Base-by-base conservation (phyloP, 2,329 filamentous ascomycete species). In the Fusarium humuli region DNA sequence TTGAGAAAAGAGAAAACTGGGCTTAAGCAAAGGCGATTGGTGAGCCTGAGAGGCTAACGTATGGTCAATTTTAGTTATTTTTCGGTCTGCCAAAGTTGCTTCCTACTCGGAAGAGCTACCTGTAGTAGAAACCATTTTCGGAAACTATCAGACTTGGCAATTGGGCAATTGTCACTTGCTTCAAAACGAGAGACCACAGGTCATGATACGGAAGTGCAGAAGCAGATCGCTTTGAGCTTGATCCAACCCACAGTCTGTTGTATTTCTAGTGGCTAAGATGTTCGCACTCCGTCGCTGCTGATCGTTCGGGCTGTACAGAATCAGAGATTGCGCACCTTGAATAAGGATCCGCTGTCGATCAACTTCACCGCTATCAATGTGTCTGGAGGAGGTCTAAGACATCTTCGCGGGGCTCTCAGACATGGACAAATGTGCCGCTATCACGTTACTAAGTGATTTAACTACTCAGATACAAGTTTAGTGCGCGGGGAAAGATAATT, bases 341-440 rank as follows among this genome's bases (percentile, higher is more conserved):
- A 22, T 8, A 18, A n/a, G 7, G 20, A 13, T 2, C 16, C 6
- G 11, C 18, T 23, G 3, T 25, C 23, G 22, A 57, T 57, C 12
- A 0, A 7, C 50, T 41, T 30, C 27, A 44, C 25, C 40, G 37
- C 27, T 30, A 23, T 20, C n/a, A 7, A 30, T 12, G 7, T 18
- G 8, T 7, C 25, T 7, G 13, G 22, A 34, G 22, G 53, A 25
- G 32, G 14, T 34, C n/a, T 7, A 27, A 48, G 7, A 46, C 42
- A 48, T 34, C 12, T 13, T 27, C 18, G 42, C 27, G 42, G 53
- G 57, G 57, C 42, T 59, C 20, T 42, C n/a, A 48, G 27, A 61
- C 57, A 42, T n/a, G 3, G 14, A 48, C 14, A 23, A 20, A 34
- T 22, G 16, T 29, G 42, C 42, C 57, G 42, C 30, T 27, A 7